Conservation (phyloP, 306 rosid genomes). For the Fagus crenata region DNA sequence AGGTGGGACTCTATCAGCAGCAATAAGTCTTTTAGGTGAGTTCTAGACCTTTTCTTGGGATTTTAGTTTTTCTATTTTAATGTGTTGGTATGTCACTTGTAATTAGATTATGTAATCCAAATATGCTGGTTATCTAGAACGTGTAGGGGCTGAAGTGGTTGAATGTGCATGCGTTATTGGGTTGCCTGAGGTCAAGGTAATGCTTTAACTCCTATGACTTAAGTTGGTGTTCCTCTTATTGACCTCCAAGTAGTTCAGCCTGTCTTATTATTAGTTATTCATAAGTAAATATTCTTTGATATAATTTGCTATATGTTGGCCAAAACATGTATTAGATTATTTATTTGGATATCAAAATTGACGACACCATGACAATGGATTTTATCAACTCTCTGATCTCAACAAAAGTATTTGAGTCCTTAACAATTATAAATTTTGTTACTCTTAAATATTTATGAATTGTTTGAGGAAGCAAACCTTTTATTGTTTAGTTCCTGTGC, state of each 20-base stretch:
- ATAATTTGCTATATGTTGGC: not conserved
- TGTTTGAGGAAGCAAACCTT: no score
- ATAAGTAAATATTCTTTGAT: not conserved
- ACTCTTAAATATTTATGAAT: no score
- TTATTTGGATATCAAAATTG: not conserved
- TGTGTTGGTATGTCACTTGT: constrained; percentile 14
- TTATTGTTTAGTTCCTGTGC: no score
- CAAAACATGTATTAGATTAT: not conserved
- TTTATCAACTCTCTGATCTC: no score
- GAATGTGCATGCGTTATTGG: constrained; percentile 98
- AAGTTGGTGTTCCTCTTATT: constrained; percentile 8
- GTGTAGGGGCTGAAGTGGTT: constrained; percentile 81
- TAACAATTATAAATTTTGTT: no score
- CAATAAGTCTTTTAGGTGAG: constrained; percentile 81
- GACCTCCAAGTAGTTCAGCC: constrained; percentile 3
- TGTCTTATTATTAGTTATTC: constrained; percentile 11
- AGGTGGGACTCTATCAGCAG: constrained; percentile 94
- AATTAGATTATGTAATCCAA: constrained; percentile 24
- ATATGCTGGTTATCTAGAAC: constrained; percentile 53
- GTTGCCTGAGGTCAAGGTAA: constrained; percentile 87
- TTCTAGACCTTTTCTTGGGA: constrained; percentile 1
- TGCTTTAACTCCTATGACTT: constrained; percentile 15
- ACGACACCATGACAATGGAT: not conserved
- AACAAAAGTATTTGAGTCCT: no score
- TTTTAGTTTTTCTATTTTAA: constrained; percentile 14